phyloP scores from a whole-genome alignment of 192 early-diverging fungal species.

The Podila clonocystis region DNA sequence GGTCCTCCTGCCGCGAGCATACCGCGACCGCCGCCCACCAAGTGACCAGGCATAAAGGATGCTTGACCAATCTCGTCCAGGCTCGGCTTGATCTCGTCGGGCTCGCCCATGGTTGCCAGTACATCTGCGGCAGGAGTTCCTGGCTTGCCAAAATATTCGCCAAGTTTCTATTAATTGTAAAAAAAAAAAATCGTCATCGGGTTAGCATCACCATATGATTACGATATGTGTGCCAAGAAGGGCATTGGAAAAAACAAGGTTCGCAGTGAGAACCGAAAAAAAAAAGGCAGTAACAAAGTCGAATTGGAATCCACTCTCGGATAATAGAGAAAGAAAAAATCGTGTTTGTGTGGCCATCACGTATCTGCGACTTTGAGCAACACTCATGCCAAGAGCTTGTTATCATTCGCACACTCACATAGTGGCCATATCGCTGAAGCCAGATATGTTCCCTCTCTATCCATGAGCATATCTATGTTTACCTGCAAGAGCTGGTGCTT shows the following conservation, averaged over 20 bases:
- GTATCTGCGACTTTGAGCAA: background rate
- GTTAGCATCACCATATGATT: background rate
- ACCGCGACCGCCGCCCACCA: slow-evolving; percentile 16
- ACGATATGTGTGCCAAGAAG: background rate
- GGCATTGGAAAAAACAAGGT: background rate
- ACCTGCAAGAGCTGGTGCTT: slow-evolving; percentile 54
- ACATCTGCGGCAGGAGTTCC: slow-evolving; percentile 55
- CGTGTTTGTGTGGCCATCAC: background rate
- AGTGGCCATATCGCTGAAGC: background rate
- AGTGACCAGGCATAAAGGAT: slow-evolving; percentile 36
- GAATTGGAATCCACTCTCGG: too few species aligned
- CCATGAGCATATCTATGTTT: background rate
- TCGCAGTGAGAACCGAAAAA: background rate
- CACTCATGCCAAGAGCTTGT: background rate
- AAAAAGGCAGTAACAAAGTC: background rate
- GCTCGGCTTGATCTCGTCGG: slow-evolving; percentile 57
- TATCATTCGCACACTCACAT: background rate
- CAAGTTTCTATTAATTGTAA: slow-evolving; percentile 45
- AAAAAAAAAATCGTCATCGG: background rate
- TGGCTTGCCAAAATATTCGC: slow-evolving; percentile 55
- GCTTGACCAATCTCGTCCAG: slow-evolving; percentile 34
- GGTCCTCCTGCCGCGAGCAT: background rate
- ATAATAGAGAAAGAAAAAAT: background rate
- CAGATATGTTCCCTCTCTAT: background rate
- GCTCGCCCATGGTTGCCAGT: slow-evolving; percentile 54